phyloP scores from a whole-genome alignment of 2,329 filamentous ascomycete genomes.

The Neofusicoccum umdonicola region DNA sequence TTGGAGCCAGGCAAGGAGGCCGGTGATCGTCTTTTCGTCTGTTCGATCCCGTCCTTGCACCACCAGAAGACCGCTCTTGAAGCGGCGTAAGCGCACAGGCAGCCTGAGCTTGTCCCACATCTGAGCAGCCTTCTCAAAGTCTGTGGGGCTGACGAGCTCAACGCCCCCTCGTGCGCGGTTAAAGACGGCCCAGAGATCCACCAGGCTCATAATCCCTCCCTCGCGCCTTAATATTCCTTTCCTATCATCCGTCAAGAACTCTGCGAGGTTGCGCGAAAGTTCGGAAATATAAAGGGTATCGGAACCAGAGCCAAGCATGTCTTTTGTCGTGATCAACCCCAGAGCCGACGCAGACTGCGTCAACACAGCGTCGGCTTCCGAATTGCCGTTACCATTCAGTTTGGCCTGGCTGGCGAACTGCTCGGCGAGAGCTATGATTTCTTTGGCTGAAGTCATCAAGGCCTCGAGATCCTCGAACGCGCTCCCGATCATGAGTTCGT shows the following conservation, averaged over 20 bases:
- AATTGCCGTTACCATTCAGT: conserved; percentile 54
- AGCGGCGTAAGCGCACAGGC: conserved; percentile 80
- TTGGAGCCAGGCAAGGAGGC: conserved; percentile 73
- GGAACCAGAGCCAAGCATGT: conserved; percentile 78
- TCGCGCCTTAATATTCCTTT: conserved; percentile 35
- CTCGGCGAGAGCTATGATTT: conserved; percentile 91
- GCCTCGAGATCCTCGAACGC: conserved; percentile 96
- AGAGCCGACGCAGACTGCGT: conserved; percentile 81
- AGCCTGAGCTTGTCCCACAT: conserved; percentile 86
- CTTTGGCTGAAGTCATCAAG: conserved; percentile 94
- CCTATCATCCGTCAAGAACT: conserved; percentile 40
- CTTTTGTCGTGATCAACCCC: conserved; percentile 89
- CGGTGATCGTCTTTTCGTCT: conserved; percentile 82
- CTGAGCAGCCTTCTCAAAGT: conserved; percentile 85
- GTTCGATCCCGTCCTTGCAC: conserved; percentile 86
- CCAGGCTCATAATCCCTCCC: conserved; percentile 40
- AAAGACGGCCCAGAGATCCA: conserved; percentile 61
- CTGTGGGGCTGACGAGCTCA: conserved; percentile 85
- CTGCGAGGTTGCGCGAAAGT: conserved; percentile 39
- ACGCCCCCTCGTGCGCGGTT: conserved; percentile 91
- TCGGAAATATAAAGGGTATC: conserved; percentile 82
- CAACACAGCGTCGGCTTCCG: conserved; percentile 71
- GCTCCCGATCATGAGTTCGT: conserved; percentile 85
- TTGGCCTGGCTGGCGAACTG: conserved; percentile 70
- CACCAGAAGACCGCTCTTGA: conserved; percentile 91